Base-by-base conservation (phyloP, 805 yeast species). In the Schizosaccharomyces osmophilus region DNA sequence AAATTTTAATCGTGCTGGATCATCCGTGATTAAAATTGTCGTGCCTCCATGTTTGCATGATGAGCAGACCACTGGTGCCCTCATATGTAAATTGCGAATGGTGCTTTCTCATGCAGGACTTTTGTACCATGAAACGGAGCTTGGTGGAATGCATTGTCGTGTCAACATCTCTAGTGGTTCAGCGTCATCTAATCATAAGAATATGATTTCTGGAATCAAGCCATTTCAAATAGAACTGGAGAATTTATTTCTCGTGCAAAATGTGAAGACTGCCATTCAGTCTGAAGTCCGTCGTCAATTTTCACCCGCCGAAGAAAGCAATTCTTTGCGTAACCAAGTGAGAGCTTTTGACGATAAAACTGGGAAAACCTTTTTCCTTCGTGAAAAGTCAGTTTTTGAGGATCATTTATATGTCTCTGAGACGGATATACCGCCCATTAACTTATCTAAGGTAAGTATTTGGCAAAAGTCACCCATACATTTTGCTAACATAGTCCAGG, bases 401-500 rank as follows among this genome's bases (percentile, higher is more conserved):
- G 97, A 93, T 70, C 93, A 93, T 71, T 75, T 97, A 67, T 93
- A 88, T 69, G 84, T 90, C 78, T 96, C 97, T 0, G 98, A 93
- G 69, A 86, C 94, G 1, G 98, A 93, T 69, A 73, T 93, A 39
- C 88, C 93, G 3, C 26, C 22, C 9, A 45, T 45, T 17, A 45
- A 11, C 41, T 36, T 36, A 11, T 36, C 41, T 11, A 36, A 36
- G 41, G 41, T 36, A 36, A 11, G 15, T 36, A 36, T 36, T 11
- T 5, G 32, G 32, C 3, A 2, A 31, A 31, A 36, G 17, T 11
- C 15, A 11, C 15, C 15, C 2, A 36, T 2, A 36, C 13, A 9
- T 1, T 36, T 11, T 36, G 32, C 41, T 36, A 36, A 36, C 15
- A 3, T 13, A 9, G 3, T 36, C 15, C 4, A 36, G 41, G 11